phyloP scores from a whole-genome alignment of 2,329 filamentous ascomycete species.

The Sporothrix pseudoabietina region DNA sequence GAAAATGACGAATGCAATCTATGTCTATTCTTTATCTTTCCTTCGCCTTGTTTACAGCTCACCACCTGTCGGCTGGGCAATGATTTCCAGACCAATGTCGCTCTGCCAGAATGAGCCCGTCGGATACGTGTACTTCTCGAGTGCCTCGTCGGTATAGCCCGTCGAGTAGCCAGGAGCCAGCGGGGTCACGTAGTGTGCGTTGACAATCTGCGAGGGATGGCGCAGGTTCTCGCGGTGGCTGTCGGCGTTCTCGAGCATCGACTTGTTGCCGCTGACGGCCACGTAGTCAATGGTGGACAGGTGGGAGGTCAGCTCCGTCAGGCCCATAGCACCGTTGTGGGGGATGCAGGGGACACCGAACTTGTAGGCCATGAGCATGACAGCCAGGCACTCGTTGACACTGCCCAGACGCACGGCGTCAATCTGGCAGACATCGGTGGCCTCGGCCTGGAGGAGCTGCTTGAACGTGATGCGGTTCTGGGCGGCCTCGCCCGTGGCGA shows the following conservation, averaged over 20 bases:
- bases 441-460: conserved; percentile 77
- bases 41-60: not conserved
- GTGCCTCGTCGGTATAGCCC: conserved; percentile 27
- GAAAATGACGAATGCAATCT: not conserved
- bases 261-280: conserved; percentile 77
- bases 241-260: conserved; percentile 87
- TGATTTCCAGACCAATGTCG: conserved; percentile 23
- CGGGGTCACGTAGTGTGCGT: conserved; percentile 86
- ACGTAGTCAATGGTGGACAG: conserved; percentile 92
- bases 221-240: conserved; percentile 92
- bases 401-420: conserved; percentile 88
- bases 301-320: conserved; percentile 93
- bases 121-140: conserved; percentile 29
- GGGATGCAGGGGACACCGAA: conserved; percentile 80
- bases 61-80: conserved; percentile 27
- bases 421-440: conserved; percentile 86
- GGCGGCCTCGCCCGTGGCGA: conserved; percentile 92
- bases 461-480: conserved; percentile 95
- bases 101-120: conserved; percentile 27
- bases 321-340: conserved; percentile 83
- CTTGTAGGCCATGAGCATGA: conserved; percentile 81
- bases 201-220: conserved; percentile 75
- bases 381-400: conserved; percentile 87
- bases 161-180: conserved; percentile 69
- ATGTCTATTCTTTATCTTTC: not conserved